Conservation (phyloP, 1,139 yeast genomes). For the Arxiozyma slooffiae region DNA sequence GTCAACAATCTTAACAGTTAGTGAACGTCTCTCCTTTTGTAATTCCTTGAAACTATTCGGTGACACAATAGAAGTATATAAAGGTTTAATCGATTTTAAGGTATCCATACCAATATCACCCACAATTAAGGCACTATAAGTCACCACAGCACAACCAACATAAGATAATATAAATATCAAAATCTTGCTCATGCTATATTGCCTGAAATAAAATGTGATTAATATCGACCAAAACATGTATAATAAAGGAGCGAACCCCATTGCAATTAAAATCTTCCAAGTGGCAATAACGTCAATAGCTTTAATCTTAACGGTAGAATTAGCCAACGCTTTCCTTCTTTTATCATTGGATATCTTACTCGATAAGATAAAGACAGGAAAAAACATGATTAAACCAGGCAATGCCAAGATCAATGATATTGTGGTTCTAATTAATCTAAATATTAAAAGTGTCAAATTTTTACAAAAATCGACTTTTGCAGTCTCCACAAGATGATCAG, state of each 20-base stretch:
- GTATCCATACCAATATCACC: conserved; percentile 74
- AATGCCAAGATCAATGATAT: conserved; percentile 39
- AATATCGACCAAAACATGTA: conserved; percentile 56
- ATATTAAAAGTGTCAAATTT: conserved; percentile 30
- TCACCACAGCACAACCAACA: conserved; percentile 39
- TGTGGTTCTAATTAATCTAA: conserved; percentile 26
- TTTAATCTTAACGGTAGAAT: conserved; percentile 57
- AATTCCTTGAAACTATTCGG: conserved; percentile 35
- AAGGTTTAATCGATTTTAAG: conserved; percentile 57
- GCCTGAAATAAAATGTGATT: conserved; percentile 34
- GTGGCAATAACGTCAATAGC: conserved; percentile 69
- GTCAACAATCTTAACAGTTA: conserved; percentile 46
- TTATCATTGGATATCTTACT: conserved; percentile 46
- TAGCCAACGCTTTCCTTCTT: conserved; percentile 52
- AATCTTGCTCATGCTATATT: conserved; percentile 30
- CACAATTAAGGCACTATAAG: conserved; percentile 58
- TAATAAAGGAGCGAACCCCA: conserved; percentile 58
- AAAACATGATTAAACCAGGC: conserved; percentile 58
- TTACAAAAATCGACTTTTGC: conserved; percentile 22
- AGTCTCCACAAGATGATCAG: conserved; percentile 58
- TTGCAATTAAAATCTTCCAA: conserved; percentile 64
- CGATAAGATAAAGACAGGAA: conserved; percentile 57
- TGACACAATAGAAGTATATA: conserved; percentile 46
- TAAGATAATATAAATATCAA: conserved; percentile 28
- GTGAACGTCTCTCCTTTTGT: conserved; percentile 39